Conservation (phyloP, 2,329 filamentous ascomycete genomes). For the Trichocomaceae sp. region DNA sequence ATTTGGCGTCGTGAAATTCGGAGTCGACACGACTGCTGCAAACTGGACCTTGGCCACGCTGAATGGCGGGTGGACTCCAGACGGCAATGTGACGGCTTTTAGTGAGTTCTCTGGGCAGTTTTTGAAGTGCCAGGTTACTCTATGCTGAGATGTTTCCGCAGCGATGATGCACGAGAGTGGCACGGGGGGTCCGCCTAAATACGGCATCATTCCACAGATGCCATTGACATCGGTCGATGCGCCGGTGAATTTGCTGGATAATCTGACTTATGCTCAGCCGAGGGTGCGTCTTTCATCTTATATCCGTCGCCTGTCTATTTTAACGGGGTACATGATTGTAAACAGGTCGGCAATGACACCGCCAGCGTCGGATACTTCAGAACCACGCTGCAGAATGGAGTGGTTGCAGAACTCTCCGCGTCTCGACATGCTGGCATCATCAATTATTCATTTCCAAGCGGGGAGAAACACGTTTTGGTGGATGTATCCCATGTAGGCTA, state of each 20-base stretch:
- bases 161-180: conserved; percentile 45
- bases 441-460: conserved; percentile 53
- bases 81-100: conserved; percentile 48
- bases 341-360: conserved; percentile 41
- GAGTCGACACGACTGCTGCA: conserved; percentile 33
- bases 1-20: conserved; percentile 41
- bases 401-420: conserved; percentile 59
- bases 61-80: conserved; percentile 42
- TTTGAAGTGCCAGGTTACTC: background rate
- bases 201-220: conserved; percentile 32
- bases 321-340: background rate
- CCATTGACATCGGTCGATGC: conserved; percentile 31
- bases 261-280: conserved; percentile 46
- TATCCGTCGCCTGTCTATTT: background rate
- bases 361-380: conserved; percentile 60
- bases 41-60: conserved; percentile 31
- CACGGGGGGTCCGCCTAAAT: conserved; percentile 40
- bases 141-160: background rate
- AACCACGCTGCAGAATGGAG: conserved; percentile 51
- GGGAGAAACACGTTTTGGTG: conserved; percentile 54
- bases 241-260: conserved; percentile 37
- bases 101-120: conserved; percentile 14
- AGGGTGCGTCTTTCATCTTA: conserved; percentile 43
- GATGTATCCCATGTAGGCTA: conserved; percentile 46
- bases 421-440: conserved; percentile 59